Evolutionary conservation across 495 filamentous ascomycete genomes (phyloP), one percentile per base, ranked within the genome.

Genomic region (Glarea lozoyensis): DNA sequence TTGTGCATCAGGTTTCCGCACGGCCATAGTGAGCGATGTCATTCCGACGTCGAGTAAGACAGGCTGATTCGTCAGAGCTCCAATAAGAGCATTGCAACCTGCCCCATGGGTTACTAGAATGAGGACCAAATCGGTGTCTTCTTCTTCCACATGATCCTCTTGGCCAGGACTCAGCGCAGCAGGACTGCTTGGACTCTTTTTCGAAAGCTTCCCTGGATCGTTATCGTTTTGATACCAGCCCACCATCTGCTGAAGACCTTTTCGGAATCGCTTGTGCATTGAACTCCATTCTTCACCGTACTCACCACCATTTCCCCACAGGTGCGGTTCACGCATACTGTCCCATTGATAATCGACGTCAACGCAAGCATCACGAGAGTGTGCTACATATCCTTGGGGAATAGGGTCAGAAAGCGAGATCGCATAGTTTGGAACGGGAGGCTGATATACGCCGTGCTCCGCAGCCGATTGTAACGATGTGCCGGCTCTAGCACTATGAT

Each of bases 41-140:
- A 90, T 87, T 23, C 77, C 81, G 12, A 97, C 84, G 57, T 97
- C 89, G 37, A 92, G 70, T 6, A 99, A 71, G 2, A 90, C 84
- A 0, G 92, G 87, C 49, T 90, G 82, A 40, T 89, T 82, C 0
- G 86, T 93, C 42, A 99, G 68, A 3, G 86, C 86, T 4, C 90
- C 88, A 37, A 97, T 88, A 36, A 99, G 62, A 0, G 92, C 93
- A 63, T 99, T 99, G 62, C 92, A 94, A 37, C 89, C 93, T 10
- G 93, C 93, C n/a, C 90, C 90, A 54, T 99, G 92, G 0, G 93
- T 94, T 38, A 99, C 86, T 10, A 99, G 62, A 21, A 99, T 72
- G n/a, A 99, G 61, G 5, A 97, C 78, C 0, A 84, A 73, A 52
- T 97, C 86, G 3, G 72, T 64, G 4, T 72, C 64, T 43, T 73